Base-by-base conservation (phyloP, 768 basidiomycete genomes). In the Amanita inopinata region DNA sequence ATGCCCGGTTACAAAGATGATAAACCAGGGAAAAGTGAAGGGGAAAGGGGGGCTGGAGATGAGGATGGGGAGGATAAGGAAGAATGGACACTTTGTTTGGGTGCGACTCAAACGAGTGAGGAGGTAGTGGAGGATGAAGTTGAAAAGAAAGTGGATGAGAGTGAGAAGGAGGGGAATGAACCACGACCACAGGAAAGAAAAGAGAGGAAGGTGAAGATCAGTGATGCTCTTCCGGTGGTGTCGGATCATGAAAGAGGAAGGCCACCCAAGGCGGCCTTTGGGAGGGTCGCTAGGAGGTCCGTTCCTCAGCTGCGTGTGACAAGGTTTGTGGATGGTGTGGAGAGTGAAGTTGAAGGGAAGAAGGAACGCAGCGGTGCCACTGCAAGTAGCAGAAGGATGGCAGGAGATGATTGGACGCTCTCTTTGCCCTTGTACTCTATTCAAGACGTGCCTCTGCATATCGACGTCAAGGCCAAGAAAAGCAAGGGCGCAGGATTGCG, bases 71-170 rank as follows among this genome's bases (percentile, higher is more conserved):
- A 28, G 27, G 27, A 28, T 6, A 19, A 7, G 10, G 43, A 44
- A n/a, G 43, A 44, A 27, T 44, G 43, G 43, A 44, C 43, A 11
- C 35, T 44, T 7, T 28, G 43, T n/a, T 17, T 44, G 24, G 43
- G 43, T 14, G 37, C 9, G 12, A 30, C 34, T n/a, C n/a, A 4
- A 33, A 44, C 20, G 25, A 32, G 34, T 17, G 43, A 44, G 15
- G 12, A 8, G 10, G 34, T 28, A 18, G 37, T 23, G 17, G 34
- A 34, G 17, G 19, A 17, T 25, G 33, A 36, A 27, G 22, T 10
- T 8, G 33, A 15, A 20, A 14, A 12, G 17, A 25, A 43, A 10
- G 12, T 15, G 5, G 32, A 31, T 23, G 42, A 35, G 6, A 20
- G 6, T 25, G 15, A 19, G 19, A 20, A 5, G 14, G 32, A 17